These are phyloP conservation scores for Adansonia digitata DNA, from an alignment of 345 rosid species.

Conservation along the genomic window DNA sequence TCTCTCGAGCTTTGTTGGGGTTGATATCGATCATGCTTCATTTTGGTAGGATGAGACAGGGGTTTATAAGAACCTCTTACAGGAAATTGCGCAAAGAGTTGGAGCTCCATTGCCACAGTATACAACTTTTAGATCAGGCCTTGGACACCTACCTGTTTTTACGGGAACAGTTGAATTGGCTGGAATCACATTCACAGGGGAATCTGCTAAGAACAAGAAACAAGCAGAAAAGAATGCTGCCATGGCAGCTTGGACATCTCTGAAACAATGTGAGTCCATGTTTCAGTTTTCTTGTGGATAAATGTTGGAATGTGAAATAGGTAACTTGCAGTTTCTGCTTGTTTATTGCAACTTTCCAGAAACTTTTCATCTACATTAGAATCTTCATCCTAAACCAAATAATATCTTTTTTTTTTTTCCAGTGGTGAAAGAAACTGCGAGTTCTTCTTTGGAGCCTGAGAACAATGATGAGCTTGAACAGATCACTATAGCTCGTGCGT, in stretches of 20 bases:
- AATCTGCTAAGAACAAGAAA: slow-evolving; percentile 90
- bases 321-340: background rate
- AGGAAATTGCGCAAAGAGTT: slow-evolving; percentile 93
- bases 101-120: slow-evolving; percentile 94
- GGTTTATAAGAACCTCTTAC: slow-evolving; percentile 90
- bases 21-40: slow-evolving; percentile 17
- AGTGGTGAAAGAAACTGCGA: slow-evolving; percentile 95
- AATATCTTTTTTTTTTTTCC: slow-evolving; percentile 2
- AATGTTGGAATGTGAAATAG: background rate
- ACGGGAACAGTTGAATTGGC: slow-evolving; percentile 93
- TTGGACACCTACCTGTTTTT: slow-evolving; percentile 92
- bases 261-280: slow-evolving; percentile 69
- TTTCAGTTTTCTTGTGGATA: background rate
- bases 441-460: slow-evolving; percentile 70
- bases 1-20: background rate
- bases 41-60: slow-evolving; percentile 87
- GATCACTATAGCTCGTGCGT: slow-evolving; percentile 79
- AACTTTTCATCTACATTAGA: background rate
- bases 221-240: slow-evolving; percentile 99
- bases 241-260: slow-evolving; percentile 96
- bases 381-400: background rate
- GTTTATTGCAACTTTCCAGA: background rate
- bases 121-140: slow-evolving; percentile 86
- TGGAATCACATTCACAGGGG: slow-evolving; percentile 83
- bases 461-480: slow-evolving; percentile 89